phyloP scores from a whole-genome alignment of 371 early-diverging fungal species.

The Dentiscutata heterogama region DNA sequence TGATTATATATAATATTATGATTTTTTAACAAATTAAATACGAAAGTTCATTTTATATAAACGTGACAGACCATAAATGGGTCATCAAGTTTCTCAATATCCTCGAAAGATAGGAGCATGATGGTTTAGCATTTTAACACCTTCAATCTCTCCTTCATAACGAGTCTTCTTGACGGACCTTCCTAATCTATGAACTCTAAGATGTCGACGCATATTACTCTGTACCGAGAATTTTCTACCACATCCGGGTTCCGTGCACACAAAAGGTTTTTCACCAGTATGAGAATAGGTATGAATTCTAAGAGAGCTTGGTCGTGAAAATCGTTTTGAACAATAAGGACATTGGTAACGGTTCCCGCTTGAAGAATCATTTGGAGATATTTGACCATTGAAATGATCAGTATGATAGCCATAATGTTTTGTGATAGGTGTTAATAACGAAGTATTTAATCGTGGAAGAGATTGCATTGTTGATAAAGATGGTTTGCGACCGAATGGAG shows the following conservation, averaged over 20 bases:
- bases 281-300: conserved; percentile 56
- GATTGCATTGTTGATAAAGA: not conserved
- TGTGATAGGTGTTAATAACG: not conserved
- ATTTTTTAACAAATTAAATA: too few species aligned
- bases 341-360: conserved; percentile 68
- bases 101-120: too few species aligned
- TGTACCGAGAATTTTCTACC: conserved; percentile 53
- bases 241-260: conserved; percentile 54
- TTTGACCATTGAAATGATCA: not conserved
- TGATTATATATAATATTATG: too few species aligned
- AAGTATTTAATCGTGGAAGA: conserved; percentile 19
- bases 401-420: not conserved
- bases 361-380: conserved; percentile 1
- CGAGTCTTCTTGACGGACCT: conserved; percentile 39
- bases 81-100: too few species aligned
- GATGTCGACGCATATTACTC: conserved; percentile 48
- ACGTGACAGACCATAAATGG: too few species aligned
- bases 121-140: too few species aligned
- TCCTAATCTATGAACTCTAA: conserved; percentile 47
- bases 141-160: conserved; percentile 8
- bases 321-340: conserved; percentile 71
- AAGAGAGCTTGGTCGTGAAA: conserved; percentile 75
- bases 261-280: conserved; percentile 59
- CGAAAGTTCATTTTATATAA: too few species aligned
- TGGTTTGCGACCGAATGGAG: not conserved